These are phyloP conservation scores for Lichtheimia ramosa DNA, from an alignment of 371 early-diverging fungal species.

Conservation along the genomic window DNA sequence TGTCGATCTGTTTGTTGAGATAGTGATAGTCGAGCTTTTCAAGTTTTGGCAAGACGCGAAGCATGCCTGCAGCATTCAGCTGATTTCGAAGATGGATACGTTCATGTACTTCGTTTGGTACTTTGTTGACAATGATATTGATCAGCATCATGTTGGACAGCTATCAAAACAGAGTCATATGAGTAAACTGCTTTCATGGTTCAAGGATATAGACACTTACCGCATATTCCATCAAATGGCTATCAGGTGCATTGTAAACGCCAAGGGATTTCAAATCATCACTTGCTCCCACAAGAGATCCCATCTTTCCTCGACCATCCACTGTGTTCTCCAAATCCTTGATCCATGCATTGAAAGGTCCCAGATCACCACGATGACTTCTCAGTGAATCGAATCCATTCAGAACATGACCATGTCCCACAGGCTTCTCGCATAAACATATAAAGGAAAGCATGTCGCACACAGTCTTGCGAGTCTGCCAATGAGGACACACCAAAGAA, in stretches of 20 bases:
- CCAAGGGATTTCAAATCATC: conserved; percentile 64
- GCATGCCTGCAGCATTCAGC: conserved; percentile 69
- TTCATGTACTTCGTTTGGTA: conserved; percentile 67
- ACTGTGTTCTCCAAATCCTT: conserved; percentile 65
- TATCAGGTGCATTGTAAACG: conserved; percentile 56
- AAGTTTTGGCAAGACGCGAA: conserved; percentile 58
- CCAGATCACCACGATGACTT: conserved; percentile 46
- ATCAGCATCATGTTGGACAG: conserved; percentile 82
- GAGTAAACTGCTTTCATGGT: neutral
- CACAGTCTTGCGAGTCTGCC: conserved; percentile 66
- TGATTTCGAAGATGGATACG: conserved; percentile 79
- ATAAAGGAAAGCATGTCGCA: conserved; percentile 71
- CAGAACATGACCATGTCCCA: conserved; percentile 69
- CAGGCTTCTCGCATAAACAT: conserved; percentile 69
- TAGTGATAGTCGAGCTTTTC: conserved; percentile 61
- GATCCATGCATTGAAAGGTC: conserved; percentile 75
- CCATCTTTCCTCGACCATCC: conserved; percentile 73
- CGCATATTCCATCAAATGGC: conserved; percentile 66
- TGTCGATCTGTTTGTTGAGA: conserved; percentile 71
- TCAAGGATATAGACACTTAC: conserved; percentile 26
- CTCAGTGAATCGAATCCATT: conserved; percentile 39
- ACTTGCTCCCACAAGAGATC: conserved; percentile 68
- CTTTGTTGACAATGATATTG: conserved; percentile 71
- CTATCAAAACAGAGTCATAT: conserved; percentile 20
- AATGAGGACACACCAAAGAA: conserved; percentile 71